These are phyloP conservation scores for Hypomontagnella monticulosa DNA, from an alignment of 495 filamentous ascomycete species.

Conservation along the genomic window DNA sequence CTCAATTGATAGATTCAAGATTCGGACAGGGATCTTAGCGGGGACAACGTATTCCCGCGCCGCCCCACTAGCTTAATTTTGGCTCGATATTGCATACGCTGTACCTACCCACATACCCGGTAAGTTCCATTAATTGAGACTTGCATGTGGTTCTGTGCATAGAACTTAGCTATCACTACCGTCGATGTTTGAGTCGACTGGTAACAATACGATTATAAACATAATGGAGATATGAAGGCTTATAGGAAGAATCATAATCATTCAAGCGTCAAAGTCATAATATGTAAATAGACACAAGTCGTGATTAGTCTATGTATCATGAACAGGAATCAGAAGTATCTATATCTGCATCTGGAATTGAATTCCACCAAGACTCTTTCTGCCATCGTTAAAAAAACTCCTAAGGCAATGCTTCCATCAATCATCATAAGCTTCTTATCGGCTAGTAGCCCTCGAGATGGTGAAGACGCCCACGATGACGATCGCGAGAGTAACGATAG, in stretches of 20 bases:
- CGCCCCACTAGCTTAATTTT: conserved; percentile 9
- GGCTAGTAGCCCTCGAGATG: conserved; percentile 77
- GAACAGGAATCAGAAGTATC: conserved; percentile 26
- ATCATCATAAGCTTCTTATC: conserved; percentile 53
- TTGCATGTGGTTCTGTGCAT: too few species aligned
- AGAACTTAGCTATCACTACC: too few species aligned
- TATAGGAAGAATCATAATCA: not conserved
- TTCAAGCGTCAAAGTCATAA: not conserved
- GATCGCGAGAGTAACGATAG: conserved; percentile 92
- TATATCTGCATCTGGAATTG: conserved; percentile 24
- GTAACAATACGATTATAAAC: too few species aligned
- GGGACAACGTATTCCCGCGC: conserved; percentile 26
- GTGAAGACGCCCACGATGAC: conserved; percentile 94
- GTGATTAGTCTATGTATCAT: conserved; percentile 23
- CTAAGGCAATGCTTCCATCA: conserved; percentile 13
- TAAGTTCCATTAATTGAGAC: too few species aligned
- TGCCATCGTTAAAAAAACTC: conserved; percentile 8
- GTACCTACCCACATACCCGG: not conserved
- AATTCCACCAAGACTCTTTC: conserved; percentile 13
- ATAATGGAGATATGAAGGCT: too few species aligned
- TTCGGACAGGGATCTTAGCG: conserved; percentile 14
- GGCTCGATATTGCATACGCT: not conserved
- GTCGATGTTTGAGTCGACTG: too few species aligned
- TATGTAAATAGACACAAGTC: not conserved
- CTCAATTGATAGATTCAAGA: conserved; percentile 4